phyloP scores from a whole-genome alignment of 371 early-diverging fungal species.

The Saksenaea oblongispora region DNA sequence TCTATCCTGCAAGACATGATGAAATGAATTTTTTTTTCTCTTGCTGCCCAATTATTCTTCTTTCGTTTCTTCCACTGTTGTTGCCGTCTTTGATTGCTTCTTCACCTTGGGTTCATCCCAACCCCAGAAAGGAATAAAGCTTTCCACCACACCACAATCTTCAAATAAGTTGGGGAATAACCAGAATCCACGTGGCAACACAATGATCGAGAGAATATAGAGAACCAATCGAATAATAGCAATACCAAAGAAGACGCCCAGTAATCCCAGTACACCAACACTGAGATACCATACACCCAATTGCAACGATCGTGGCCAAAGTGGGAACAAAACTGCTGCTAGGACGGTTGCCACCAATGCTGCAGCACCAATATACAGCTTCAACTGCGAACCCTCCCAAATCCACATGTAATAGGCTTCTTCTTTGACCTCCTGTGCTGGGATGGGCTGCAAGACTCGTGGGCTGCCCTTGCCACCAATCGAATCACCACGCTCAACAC shows the following conservation, averaged over 20 bases:
- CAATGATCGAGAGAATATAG: slow-evolving; percentile 78
- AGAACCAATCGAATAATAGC: slow-evolving; percentile 91
- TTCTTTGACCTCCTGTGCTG: slow-evolving; percentile 73
- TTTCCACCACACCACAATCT: slow-evolving; percentile 97
- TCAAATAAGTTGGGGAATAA: slow-evolving; percentile 99
- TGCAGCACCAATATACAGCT: slow-evolving; percentile 74
- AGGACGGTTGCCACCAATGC: slow-evolving; percentile 79
- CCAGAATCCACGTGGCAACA: slow-evolving; percentile 94
- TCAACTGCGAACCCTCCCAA: slow-evolving; percentile 87
- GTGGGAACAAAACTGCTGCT: slow-evolving; percentile 96
- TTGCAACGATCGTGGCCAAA: slow-evolving; percentile 92
- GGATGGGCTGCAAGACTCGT: slow-evolving; percentile 59
- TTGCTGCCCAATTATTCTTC: neutral
- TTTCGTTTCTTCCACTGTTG: slow-evolving; percentile 5
- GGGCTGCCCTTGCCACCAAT: slow-evolving; percentile 52
- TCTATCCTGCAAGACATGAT: slow-evolving; percentile 45
- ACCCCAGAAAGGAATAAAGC: slow-evolving; percentile 95
- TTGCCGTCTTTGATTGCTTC: slow-evolving; percentile 1
- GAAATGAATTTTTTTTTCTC: slow-evolving; percentile 11
- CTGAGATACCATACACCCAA: slow-evolving; percentile 92
- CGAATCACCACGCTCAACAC: slow-evolving; percentile 69
- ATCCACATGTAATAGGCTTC: slow-evolving; percentile 96
- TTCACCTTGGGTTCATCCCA: slow-evolving; percentile 77
- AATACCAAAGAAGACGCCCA: slow-evolving; percentile 90
- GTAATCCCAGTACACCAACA: slow-evolving; percentile 81